These are phyloP conservation scores for Heterobasidion annosum DNA, from an alignment of 1,284 basidiomycete species.

Conservation along the genomic window DNA sequence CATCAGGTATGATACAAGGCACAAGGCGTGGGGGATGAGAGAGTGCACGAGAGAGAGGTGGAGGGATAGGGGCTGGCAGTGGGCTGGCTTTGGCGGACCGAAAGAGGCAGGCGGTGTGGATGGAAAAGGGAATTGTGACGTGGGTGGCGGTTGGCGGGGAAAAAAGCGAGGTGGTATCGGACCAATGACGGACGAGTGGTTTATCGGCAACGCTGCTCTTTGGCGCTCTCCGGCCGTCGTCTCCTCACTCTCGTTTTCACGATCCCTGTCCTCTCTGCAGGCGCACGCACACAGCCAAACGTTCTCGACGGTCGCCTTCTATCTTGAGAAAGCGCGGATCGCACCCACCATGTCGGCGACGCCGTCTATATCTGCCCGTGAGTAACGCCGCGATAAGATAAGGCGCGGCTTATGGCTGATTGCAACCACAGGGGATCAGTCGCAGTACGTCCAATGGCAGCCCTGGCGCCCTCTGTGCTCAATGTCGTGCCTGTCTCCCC, in stretches of 20 bases:
- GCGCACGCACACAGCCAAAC: background rate
- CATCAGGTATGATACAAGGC: too few species aligned
- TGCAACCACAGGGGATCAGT: background rate
- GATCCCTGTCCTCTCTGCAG: background rate
- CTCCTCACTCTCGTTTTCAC: background rate
- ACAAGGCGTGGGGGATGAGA: too few species aligned
- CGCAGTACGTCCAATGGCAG: slow-evolving; percentile 4
- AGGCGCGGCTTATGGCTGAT: background rate
- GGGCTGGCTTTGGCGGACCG: too few species aligned
- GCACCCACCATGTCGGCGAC: background rate
- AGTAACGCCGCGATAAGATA: background rate
- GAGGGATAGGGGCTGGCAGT: too few species aligned
- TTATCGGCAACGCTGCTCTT: background rate
- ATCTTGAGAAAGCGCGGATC: background rate
- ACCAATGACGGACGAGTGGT: background rate
- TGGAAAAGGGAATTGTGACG: background rate
- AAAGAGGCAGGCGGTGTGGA: background rate
- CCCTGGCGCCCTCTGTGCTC: background rate
- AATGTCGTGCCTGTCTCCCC: background rate
- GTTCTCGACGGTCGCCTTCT: background rate
- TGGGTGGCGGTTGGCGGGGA: background rate
- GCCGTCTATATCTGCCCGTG: background rate
- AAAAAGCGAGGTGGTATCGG: background rate
- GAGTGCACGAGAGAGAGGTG: too few species aligned
- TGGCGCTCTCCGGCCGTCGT: background rate